A percentile compares a stretch with the other conserved stretches of the same genome.
Evolutionary conservation across 2,329 filamentous ascomycete genomes (phyloP).

Genomic region (Huntiella abstrusa): DNA sequence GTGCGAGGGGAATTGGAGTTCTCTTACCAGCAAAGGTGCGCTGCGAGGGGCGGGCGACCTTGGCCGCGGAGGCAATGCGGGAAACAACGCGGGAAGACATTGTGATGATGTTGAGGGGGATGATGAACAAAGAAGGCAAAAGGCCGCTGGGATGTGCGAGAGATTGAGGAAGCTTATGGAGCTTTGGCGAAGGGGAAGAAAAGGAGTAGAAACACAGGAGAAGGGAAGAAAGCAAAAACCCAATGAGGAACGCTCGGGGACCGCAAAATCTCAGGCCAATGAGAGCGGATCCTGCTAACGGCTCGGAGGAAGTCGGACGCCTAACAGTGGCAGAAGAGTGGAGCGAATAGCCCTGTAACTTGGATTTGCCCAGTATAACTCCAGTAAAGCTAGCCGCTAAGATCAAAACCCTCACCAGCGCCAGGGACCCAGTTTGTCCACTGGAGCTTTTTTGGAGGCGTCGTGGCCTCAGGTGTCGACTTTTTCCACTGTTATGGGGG

Average conservation of each 20-base stretch:
- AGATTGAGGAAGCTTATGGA: slow-evolving; percentile 12
- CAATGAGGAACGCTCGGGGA: slow-evolving; percentile 12
- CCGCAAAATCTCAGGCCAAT: slow-evolving; percentile 13
- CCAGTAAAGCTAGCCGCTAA: too few species aligned
- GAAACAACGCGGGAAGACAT: slow-evolving; percentile 13
- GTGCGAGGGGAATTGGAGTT: slow-evolving; percentile 7
- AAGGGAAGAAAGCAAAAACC: slow-evolving; percentile 11
- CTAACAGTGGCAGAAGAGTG: slow-evolving; percentile 12
- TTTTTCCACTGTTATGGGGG: not conserved
- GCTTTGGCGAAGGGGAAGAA: slow-evolving; percentile 12
- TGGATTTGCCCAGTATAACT: not conserved
- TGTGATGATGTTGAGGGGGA: slow-evolving; percentile 12
- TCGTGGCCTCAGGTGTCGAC: slow-evolving; percentile 12
- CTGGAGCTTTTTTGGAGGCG: not conserved
- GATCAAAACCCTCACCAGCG: too few species aligned
- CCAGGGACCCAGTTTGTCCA: not conserved
- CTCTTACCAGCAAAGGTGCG: slow-evolving; percentile 12
- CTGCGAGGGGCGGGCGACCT: slow-evolving; percentile 12
- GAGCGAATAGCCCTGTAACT: slow-evolving; percentile 8
- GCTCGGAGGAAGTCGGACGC: slow-evolving; percentile 12
- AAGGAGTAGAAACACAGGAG: slow-evolving; percentile 12
- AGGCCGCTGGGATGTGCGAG: slow-evolving; percentile 12
- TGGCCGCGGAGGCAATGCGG: slow-evolving; percentile 12
- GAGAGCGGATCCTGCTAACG: slow-evolving; percentile 9
- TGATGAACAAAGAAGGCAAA: slow-evolving; percentile 12